Conservation (phyloP, 2,329 filamentous ascomycete species). For the Cladosporium sp. region DNA sequence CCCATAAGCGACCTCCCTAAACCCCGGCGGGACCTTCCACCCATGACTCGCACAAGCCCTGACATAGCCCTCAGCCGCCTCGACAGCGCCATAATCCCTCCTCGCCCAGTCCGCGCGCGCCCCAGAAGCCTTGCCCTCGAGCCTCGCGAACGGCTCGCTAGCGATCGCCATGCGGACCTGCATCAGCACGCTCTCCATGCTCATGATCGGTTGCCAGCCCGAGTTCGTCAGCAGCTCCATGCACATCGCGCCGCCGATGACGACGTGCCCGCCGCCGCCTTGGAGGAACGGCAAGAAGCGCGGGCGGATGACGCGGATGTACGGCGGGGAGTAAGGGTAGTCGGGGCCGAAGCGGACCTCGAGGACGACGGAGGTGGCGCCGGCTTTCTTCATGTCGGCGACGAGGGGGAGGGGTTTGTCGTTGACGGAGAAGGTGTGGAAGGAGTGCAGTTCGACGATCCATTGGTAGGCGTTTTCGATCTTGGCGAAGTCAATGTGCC, state of each 20-base stretch:
- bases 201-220: constrained; percentile 69
- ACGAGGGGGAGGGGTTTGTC: constrained; percentile 56
- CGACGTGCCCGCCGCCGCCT: constrained; percentile 83
- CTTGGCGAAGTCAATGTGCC: constrained; percentile 66
- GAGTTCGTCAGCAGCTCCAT: constrained; percentile 71
- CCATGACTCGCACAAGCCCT: constrained; percentile 64
- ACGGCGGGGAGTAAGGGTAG: constrained; percentile 74
- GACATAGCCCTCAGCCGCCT: constrained; percentile 68
- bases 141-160: constrained; percentile 66
- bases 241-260: constrained; percentile 72
- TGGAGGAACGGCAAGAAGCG: constrained; percentile 64
- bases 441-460: constrained; percentile 85
- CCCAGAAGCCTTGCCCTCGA: constrained; percentile 37
- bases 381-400: constrained; percentile 61
- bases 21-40: constrained; percentile 63
- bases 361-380: constrained; percentile 63
- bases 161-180: constrained; percentile 75
- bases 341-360: constrained; percentile 74
- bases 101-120: background rate
- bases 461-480: constrained; percentile 78
- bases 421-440: constrained; percentile 38
- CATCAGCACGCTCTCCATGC: constrained; percentile 72
- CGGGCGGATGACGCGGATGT: constrained; percentile 75
- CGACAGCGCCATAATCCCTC: constrained; percentile 54
- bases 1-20: constrained; percentile 44